These are phyloP conservation scores for Ascochyta koolunga DNA, from an alignment of 2,329 filamentous ascomycete species.

Conservation along the genomic window DNA sequence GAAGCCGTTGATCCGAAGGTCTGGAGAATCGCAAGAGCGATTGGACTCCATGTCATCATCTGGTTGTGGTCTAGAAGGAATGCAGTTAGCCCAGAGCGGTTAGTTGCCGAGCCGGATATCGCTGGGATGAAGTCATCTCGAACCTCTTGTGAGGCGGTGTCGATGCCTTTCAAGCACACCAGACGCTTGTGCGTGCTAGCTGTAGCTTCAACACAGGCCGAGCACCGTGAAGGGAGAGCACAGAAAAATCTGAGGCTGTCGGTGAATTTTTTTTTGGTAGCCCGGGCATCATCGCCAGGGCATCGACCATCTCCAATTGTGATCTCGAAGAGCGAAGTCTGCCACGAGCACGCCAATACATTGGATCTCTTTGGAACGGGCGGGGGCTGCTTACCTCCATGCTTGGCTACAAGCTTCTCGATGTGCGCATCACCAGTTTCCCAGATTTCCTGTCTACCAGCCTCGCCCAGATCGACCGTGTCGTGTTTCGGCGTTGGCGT, in stretches of 20 bases:
- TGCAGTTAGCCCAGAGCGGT: slow-evolving; percentile 17
- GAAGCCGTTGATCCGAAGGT: slow-evolving; percentile 28
- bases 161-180: slow-evolving; percentile 1
- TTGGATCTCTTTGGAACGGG: slow-evolving; percentile 15
- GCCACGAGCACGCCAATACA: slow-evolving; percentile 8
- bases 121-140: slow-evolving; percentile 14
- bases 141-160: slow-evolving; percentile 11
- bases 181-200: not conserved
- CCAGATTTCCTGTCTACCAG: slow-evolving; percentile 43
- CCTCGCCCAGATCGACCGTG: slow-evolving; percentile 41
- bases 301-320: slow-evolving; percentile 9
- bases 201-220: not conserved
- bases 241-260: not conserved
- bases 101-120: slow-evolving; percentile 16
- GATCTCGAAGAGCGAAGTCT: slow-evolving; percentile 12
- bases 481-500: slow-evolving; percentile 24
- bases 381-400: slow-evolving; percentile 41
- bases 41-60: slow-evolving; percentile 38
- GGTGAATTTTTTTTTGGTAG: not conserved
- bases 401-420: slow-evolving; percentile 45
- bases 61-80: slow-evolving; percentile 33
- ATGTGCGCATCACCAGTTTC: slow-evolving; percentile 29
- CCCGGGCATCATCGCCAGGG: slow-evolving; percentile 8
- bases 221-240: not conserved
- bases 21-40: slow-evolving; percentile 31